Evolutionary conservation across 2,329 filamentous ascomycete species (phyloP), one percentile per base, ranked within the genome.

Genomic region (Purpureocillium lavendulum): DNA sequence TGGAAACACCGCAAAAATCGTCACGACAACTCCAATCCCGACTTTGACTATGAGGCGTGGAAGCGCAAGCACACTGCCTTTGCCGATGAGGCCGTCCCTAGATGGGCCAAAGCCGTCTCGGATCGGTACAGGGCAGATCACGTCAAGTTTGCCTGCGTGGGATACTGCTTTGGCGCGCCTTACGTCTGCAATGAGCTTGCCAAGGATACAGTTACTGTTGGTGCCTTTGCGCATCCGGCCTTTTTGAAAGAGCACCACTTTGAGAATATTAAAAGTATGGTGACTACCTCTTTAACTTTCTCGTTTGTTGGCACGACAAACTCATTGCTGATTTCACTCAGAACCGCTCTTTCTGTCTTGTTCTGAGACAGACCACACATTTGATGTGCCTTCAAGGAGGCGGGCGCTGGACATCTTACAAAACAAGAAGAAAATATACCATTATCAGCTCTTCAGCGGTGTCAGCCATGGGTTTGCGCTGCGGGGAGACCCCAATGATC

Each of bases 141-240:
- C n/a, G 21, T 26, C 21, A 32, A 32, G 15, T 32, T 14, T 12
- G 13, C n/a, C 30, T 32, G 13, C 32, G 32, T 66, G 2, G 66
- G 67, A 5, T 63, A 60, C 45, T 63, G 58, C 45, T 63, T 65
- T 35, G 62, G 61, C 3, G 62, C 61, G 1, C 68, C 68, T 5
- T 72, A 67, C 43, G 68, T 70, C 3, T 65, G 61, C 39, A 41
- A 64, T 30, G 50, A 64, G 44, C 52, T 72, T 3, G 60, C 65
- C 1, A 48, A 46, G 6, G 55, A 57, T 12, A 51, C 45, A 0
- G 59, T 65, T 7, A 50, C 53, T 2, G 69, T 57, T 1, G 70
- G 70, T 2, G 70, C 69, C 1, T 69, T 74, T 50, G 70, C 67
- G 1, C 70, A 74, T 44, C 71, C 71, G 2, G 64, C 70, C 1